Base-by-base conservation (phyloP, 208 protist species). In the Porcisia hertigi region DNA sequence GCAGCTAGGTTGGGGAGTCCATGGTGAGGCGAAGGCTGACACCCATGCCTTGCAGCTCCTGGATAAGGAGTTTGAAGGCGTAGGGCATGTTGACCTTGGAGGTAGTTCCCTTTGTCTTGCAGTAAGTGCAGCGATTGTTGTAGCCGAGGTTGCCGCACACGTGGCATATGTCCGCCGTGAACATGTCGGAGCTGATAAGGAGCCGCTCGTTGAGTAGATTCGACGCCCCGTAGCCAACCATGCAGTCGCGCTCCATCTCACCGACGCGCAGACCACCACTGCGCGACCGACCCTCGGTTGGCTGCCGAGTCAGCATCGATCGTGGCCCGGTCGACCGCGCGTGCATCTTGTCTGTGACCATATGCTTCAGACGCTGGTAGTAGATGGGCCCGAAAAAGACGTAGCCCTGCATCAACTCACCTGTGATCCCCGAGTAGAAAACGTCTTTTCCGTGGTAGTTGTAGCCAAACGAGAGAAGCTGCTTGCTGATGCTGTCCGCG, bases 271-370 rank as follows among this genome's bases (percentile, higher is more conserved):
- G 92, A 23, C 99, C 99, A 83, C 99, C 99, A 53, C 99, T 98
- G 52, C 97, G 87, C 16, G 98, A 89, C 58, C 99, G 91, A 59
- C 99, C 98, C 80, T 99, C 99, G 0, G 98, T 99, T 8, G 99
- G 99, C 88, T 99, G 99, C 25, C 99, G 83, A 9, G 99, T 99
- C 2, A 99, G 85, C 43, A 99, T 93, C 1, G 97, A 96, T 0
- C 92, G 86, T 25, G 98, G 98, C 11, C 98, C 98, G 7, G 86
- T 94, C 4, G 98, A 91, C 49, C 99, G 90, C 0, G 99, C 98
- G 81, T 99, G 99, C 95, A 99, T 99, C 87, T 99, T 99, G 89
- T 99, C 99, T 25, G 99, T 96, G 3, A 99, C 99, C 99, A 99
- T 99, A 86, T 99, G 99, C 89, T 99, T 99, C 3, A 99, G 93